phyloP scores from a whole-genome alignment of 2,329 filamentous ascomycete species.

The Colletotrichum lini region DNA sequence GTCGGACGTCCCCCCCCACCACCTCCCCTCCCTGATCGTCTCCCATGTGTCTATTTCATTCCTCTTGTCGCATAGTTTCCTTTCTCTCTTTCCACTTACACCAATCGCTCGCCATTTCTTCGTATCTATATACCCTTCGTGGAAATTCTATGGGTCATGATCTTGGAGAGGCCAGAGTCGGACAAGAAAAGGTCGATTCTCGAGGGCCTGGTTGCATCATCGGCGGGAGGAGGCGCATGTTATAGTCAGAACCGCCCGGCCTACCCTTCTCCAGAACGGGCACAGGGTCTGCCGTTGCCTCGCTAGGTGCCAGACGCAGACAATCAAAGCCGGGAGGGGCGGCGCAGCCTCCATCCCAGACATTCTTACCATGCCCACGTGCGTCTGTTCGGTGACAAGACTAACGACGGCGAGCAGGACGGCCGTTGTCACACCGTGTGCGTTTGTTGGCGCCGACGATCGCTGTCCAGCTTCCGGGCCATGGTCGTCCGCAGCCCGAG shows the following conservation, averaged over 20 bases:
- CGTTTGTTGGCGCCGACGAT: slow-evolving; percentile 22
- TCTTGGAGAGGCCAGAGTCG: slow-evolving; percentile 27
- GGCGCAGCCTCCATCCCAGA: slow-evolving; percentile 16
- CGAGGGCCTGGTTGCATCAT: slow-evolving; percentile 17
- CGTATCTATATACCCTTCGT: slow-evolving; percentile 39
- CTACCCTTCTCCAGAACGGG: not conserved
- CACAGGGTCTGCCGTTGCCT: slow-evolving; percentile 30
- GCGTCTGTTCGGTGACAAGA: not conserved
- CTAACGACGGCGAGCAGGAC: not conserved
- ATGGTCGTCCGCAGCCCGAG: slow-evolving; percentile 26
- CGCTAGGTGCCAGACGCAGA: slow-evolving; percentile 22
- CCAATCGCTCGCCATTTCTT: slow-evolving; percentile 23
- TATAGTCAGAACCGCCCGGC: slow-evolving; percentile 24
- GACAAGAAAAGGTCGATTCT: slow-evolving; percentile 1
- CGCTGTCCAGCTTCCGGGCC: slow-evolving; percentile 25
- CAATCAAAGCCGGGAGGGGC: slow-evolving; percentile 16
- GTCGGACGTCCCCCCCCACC: not conserved
- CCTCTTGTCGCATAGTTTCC: slow-evolving; percentile 9
- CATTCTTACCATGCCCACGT: not conserved
- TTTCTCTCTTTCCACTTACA: not conserved
- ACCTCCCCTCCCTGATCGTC: not conserved
- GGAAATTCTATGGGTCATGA: slow-evolving; percentile 35
- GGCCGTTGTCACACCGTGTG: slow-evolving; percentile 22
- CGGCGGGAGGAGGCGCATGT: slow-evolving; percentile 19
- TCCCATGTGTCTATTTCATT: not conserved